These are phyloP conservation scores for Bromus sterilis DNA, from an alignment of 176 grass and related monocot genomes.

Conservation along the genomic window DNA sequence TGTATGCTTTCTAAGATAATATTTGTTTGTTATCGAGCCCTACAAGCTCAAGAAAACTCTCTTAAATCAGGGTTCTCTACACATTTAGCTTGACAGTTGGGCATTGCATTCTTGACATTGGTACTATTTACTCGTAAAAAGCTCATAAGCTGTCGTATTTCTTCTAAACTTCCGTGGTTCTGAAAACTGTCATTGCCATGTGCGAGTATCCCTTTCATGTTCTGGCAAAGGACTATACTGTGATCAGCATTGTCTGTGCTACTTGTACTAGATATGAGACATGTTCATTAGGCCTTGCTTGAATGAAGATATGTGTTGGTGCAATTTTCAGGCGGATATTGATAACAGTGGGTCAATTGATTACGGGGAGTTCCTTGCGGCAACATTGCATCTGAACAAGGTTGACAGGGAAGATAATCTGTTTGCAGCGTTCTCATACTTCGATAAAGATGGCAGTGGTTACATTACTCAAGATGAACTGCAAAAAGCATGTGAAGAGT, in stretches of 20 bases:
- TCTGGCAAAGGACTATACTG: not conserved
- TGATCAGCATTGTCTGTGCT: not conserved
- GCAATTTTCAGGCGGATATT: conserved; percentile 75
- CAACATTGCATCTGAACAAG: conserved; percentile 92
- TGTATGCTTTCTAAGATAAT: not conserved
- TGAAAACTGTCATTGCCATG: not conserved
- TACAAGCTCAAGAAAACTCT: conserved; percentile 5
- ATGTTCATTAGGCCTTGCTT: conserved; percentile 25
- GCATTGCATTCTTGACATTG: not conserved
- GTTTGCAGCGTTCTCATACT: conserved; percentile 87
- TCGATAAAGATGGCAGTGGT: conserved; percentile 91
- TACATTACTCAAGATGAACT: conserved; percentile 93
- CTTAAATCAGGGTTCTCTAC: conserved; percentile 1
- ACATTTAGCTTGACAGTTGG: not conserved
- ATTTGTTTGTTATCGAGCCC: not conserved
- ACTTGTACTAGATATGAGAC: not conserved
- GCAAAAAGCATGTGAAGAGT: conserved; percentile 91
- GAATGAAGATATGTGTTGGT: conserved; percentile 15
- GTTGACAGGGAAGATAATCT: conserved; percentile 90
- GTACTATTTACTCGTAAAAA: conserved; percentile 1
- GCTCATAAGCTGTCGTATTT: not conserved
- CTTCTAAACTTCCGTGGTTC: not conserved
- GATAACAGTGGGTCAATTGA: conserved; percentile 92
- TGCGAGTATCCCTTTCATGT: not conserved
- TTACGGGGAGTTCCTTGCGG: conserved; percentile 91